Evolutionary conservation across 495 filamentous ascomycete species (phyloP).

Genomic region (Pseudevernia furfuracea): DNA sequence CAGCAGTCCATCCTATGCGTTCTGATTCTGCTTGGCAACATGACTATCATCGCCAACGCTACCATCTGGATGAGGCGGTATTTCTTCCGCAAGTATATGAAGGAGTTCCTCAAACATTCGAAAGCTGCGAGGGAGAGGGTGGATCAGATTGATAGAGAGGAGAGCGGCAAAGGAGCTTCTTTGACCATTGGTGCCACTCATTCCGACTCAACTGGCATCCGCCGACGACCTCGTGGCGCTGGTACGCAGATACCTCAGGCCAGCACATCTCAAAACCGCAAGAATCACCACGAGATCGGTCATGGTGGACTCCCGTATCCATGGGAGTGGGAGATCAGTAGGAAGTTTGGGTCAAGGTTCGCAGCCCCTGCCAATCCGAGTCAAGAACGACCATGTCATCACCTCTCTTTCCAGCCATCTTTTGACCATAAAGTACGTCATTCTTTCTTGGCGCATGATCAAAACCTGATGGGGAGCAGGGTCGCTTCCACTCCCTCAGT

Average conservation of each 20-base stretch:
- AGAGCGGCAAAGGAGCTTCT: neutral
- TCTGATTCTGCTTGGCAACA: neutral
- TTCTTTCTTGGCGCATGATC: neutral
- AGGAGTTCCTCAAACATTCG: neutral
- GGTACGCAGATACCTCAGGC: neutral
- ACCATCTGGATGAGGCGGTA: neutral
- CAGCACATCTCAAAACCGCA: neutral
- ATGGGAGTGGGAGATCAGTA: neutral
- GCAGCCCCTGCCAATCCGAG: too few species aligned
- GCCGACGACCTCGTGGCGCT: neutral
- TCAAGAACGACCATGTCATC: neutral
- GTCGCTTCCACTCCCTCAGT: constrained; percentile 5
- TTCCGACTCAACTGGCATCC: neutral
- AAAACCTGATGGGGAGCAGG: neutral
- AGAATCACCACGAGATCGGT: neutral
- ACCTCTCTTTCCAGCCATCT: neutral
- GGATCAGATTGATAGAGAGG: neutral
- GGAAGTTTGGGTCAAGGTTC: neutral
- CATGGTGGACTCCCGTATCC: constrained; percentile 5
- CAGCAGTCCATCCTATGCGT: constrained; percentile 1
- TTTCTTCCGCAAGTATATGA: constrained; percentile 1
- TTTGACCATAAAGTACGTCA: neutral
- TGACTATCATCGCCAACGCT: neutral
- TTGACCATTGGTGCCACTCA: neutral
- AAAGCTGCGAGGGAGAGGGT: neutral